Base-by-base conservation (phyloP, 2,329 filamentous ascomycete species). In the Botryotinia narcissicola region DNA sequence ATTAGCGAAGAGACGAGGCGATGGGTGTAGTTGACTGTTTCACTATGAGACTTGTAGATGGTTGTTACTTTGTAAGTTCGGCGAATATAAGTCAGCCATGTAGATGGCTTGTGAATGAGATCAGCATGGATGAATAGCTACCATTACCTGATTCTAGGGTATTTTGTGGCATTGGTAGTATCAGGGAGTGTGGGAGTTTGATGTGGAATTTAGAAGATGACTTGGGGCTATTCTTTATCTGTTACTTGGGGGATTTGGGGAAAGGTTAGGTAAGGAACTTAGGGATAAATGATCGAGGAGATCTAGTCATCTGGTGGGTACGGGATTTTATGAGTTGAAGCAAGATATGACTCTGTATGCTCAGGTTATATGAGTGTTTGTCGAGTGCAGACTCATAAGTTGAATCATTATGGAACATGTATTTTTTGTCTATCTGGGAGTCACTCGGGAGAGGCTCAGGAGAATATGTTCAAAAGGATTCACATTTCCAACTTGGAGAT, bases 191-290 rank as follows among this genome's bases (percentile, higher is more conserved):
- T 2, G 48, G 9, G 48, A 3, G 12, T n/a, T 54, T 14, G 9
- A n/a, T 14, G 4, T 3, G 25, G 22, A n/a, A 9, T 51, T 51
- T 2, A n/a, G 46, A n/a, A 46, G 10, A 4, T 25, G 10, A 0
- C 3, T 14, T n/a, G 25, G 48, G 48, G 9, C 0, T n/a, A 51
- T n/a, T n/a, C 5, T 14, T n/a, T 7, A 54, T 16, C 7, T n/a
- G 4, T n/a, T 1, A n/a, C 7, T n/a, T 0, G 5, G 2, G 35
- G 9, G 1, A 1, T 40, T 54, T 54, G 20, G 2, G 14, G 4
- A 14, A 37, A 16, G 12, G 12, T 12, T 60, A 0, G 35, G 0
- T 3, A 16, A 10, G 29, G 4, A 18, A 16, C 3, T 0, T 22
- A 9, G 18, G 3, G 18, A 20, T 2, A 22, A 4, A 0, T 59